Conservation (phyloP, 208 protist genomes). For the Strigomonas oncopelti region DNA sequence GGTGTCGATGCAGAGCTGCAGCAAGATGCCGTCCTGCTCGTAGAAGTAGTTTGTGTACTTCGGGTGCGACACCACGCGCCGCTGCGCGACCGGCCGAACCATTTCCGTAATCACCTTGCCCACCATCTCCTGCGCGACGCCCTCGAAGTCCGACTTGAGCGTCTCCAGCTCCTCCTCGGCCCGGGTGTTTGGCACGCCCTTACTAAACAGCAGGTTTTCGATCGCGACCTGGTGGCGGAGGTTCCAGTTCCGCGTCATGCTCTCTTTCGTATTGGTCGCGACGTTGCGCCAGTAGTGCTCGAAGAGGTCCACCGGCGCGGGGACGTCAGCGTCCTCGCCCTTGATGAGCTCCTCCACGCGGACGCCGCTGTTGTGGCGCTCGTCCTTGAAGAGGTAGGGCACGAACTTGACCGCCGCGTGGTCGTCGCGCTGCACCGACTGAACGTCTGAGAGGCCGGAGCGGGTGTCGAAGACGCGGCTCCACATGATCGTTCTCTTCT, state of each 20-base stretch:
- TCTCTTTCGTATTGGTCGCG: neutral
- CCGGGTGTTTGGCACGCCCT: conserved; percentile 1
- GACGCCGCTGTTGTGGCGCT: neutral
- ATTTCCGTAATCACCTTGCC: conserved; percentile 41
- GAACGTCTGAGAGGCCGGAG: neutral
- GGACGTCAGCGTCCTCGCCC: conserved; percentile 8
- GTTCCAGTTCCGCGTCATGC: conserved; percentile 37
- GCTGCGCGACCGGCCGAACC: conserved; percentile 22
- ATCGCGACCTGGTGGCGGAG: conserved; percentile 35
- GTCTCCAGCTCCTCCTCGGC: conserved; percentile 16
- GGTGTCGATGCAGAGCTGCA: conserved; percentile 53
- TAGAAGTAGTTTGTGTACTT: conserved; percentile 22
- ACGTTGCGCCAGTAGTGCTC: conserved; percentile 39
- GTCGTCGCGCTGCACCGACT: neutral
- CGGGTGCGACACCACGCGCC: conserved; percentile 21
- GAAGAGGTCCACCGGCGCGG: conserved; percentile 22
- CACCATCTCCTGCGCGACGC: conserved; percentile 25
- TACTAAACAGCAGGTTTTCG: conserved; percentile 26
- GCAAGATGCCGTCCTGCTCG: conserved; percentile 38
- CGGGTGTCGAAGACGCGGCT: conserved; percentile 39
- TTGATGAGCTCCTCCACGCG: neutral
- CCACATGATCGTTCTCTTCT: conserved; percentile 15
- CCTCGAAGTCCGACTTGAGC: conserved; percentile 33
- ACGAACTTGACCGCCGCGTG: conserved; percentile 2
- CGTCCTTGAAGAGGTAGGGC: neutral